Evolutionary conservation across 1,284 basidiomycete species (phyloP), one percentile per base, ranked within the genome.

Genomic region (Rhodotorula glutinis): DNA sequence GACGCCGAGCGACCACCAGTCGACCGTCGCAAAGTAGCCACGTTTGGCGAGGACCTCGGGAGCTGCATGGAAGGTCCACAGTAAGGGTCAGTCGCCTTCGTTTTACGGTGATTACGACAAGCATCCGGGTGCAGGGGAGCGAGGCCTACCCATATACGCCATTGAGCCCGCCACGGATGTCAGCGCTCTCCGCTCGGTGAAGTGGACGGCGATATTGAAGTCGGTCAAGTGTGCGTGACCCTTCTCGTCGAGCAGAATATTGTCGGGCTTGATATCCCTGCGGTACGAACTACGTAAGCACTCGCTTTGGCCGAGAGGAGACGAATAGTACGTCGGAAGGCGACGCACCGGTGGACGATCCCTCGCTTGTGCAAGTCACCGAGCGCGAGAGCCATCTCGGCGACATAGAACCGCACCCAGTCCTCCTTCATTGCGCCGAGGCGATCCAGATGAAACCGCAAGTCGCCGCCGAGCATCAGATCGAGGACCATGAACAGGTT

Each of bases 141-240:
- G 33, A n/a, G n/a, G n/a, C n/a, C n/a, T 38, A 81, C 81, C 83
- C 95, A 98, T 98, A 81, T 98, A 98, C 0, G 95, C 94, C 91
- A 98, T 95, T 73, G 90, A 92, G 3, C 93, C 93, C 2, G 93
- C 95, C 7, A 98, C 89, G 63, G 91, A 92, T 2, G 90, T 93
- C 77, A 97, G 87, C 66, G 90, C 78, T 43, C 91, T 83, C 54
- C 88, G 83, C 63, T 92, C 88, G 11, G 92, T 93, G 78, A 92
- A 97, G 79, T 98, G 95, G 13, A 98, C 93, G 21, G 94, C 95
- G 73, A 98, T 93, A 78, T 98, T 98, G 82, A 98, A 96, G 80
- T 98, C 95, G 21, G 95, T 98, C 71, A 98, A 83, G 77, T 98
- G 94, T 0, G 92, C 95, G 77, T 98, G 94, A 0, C 95, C 95